Evolutionary conservation across 2,329 filamentous ascomycete genomes (phyloP), one percentile per base, ranked within the genome.

Genomic region (Phialophora chinensis): DNA sequence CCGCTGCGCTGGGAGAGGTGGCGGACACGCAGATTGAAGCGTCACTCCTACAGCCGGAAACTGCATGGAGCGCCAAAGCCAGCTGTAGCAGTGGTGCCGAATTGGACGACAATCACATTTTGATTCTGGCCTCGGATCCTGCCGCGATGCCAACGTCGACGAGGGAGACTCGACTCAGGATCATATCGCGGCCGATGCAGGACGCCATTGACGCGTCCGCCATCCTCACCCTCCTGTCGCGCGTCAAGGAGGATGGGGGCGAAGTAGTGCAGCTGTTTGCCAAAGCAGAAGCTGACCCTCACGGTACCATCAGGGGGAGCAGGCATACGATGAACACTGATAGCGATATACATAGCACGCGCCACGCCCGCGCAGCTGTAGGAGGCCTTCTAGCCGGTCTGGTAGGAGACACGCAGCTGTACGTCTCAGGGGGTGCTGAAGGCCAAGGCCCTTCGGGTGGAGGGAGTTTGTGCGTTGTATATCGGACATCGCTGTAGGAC

Each of bases 51-150:
- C 61, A 67, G 33, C 60, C 61, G 44, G 63, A 65, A 38, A 60
- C 67, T 23, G 31, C 31, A 33, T 77, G 75, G 73, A 75, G 72
- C 63, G 66, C 66, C 11, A 73, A 72, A 63, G 74, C 75, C 3
- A 75, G 72, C 60, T 77, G 75, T 59, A 76, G 73, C 53, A 75
- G 73, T n/a, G 75, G 75, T 6, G 76, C 75, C 2, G 74, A 77
- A 63, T 70, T 75, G 10, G 74, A 76, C 33, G 74, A 75, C 52
- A 72, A 71, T 62, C 75, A 76, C 29, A 74, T 77, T 31, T 70
- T 77, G 31, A 70, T 75, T n/a, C 67, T 77, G 65, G 73, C 74
- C 54, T 73, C 72, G 29, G 65, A 73, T 14, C 58, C 38, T 38
- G 65, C n/a, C 69, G 72, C 17, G 23, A 65, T 53, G 12, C 25